phyloP scores from a whole-genome alignment of 208 protist species.

The Porcisia deanei region DNA sequence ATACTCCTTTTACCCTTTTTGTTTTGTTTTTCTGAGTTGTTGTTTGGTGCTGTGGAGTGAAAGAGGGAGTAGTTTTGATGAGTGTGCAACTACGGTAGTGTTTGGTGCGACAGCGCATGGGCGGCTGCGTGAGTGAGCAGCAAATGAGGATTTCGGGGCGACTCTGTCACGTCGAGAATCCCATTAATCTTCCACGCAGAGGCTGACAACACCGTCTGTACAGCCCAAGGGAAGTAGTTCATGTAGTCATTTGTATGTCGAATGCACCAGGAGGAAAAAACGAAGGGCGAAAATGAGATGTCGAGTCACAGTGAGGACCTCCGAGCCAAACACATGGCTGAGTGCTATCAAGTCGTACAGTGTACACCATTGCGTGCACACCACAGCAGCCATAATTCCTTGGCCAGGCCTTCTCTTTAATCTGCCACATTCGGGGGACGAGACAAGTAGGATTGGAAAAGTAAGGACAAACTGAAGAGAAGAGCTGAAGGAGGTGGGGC shows the following conservation, averaged over 20 bases:
- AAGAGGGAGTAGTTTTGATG: too few relatives aligned
- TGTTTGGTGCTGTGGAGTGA: background rate
- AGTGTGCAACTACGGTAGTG: too few relatives aligned
- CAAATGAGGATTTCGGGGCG: background rate
- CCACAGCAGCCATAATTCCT: background rate
- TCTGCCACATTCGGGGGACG: background rate
- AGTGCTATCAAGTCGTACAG: background rate
- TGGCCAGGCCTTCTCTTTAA: background rate
- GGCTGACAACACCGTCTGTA: background rate
- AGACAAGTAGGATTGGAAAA: background rate
- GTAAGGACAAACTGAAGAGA: background rate
- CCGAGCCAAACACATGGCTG: background rate
- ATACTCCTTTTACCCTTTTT: conserved; percentile 25
- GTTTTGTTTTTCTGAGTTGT: background rate
- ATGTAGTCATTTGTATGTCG: background rate
- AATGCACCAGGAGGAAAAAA: background rate
- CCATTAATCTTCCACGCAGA: background rate
- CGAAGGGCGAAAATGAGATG: background rate
- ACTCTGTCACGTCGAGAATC: background rate
- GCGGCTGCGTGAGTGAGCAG: background rate
- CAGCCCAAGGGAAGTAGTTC: background rate
- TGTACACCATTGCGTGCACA: too few relatives aligned
- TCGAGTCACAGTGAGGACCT: too few relatives aligned
- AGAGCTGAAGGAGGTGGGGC: background rate
- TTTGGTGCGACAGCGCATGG: too few relatives aligned